These are phyloP conservation scores for Tolypocladium album DNA, from an alignment of 2,329 filamentous ascomycete genomes.

Conservation along the genomic window DNA sequence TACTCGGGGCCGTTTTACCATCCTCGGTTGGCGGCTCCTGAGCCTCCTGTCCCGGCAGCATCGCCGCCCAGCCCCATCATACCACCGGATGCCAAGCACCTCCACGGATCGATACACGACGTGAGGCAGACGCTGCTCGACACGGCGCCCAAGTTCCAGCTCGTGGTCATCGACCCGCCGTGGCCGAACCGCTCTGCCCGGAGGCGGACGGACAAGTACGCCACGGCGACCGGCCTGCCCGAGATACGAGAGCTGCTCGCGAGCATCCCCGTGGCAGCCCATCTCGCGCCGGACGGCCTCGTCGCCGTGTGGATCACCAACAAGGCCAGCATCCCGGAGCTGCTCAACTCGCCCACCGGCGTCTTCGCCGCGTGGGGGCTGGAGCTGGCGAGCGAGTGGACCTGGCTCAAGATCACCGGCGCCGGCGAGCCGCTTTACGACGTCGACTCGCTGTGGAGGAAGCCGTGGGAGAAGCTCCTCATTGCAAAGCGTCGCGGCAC, in stretches of 20 bases:
- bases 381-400: constrained; percentile 58
- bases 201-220: constrained; percentile 41
- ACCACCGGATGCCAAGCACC: constrained; percentile 30
- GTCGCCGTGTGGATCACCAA: constrained; percentile 74
- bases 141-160: constrained; percentile 44
- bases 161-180: constrained; percentile 66
- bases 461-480: constrained; percentile 66
- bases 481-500: constrained; percentile 38
- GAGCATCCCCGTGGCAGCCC: constrained; percentile 43
- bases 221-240: constrained; percentile 31
- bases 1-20: constrained; percentile 35
- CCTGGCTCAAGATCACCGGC: constrained; percentile 65
- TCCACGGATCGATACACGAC: constrained; percentile 37
- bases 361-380: constrained; percentile 60
- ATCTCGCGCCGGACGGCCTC: constrained; percentile 42
- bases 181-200: constrained; percentile 72
- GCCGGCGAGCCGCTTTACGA: constrained; percentile 53
- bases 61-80: constrained; percentile 15
- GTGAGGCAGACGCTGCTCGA: constrained; percentile 28
- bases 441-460: constrained; percentile 53
- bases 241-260: constrained; percentile 40
- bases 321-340: constrained; percentile 45
- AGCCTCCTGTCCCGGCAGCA: background rate
- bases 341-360: constrained; percentile 40
- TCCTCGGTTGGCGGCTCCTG: constrained; percentile 21